Conservation (phyloP, 306 rosid genomes). For the Spatholobus suberectus region DNA sequence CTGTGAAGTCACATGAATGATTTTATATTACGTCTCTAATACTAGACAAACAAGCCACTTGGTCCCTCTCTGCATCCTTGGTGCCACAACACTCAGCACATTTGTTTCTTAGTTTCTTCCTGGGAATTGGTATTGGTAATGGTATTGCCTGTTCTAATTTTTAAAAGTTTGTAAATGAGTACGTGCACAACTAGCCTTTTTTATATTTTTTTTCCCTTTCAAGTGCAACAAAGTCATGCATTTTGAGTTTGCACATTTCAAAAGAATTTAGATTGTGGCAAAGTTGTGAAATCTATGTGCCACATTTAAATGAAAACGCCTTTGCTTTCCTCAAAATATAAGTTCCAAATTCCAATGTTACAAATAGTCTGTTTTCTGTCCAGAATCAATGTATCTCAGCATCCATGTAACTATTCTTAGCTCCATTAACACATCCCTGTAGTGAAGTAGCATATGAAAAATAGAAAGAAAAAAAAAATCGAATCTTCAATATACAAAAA, state of each 20-base stretch:
- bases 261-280: not conserved
- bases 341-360: not conserved
- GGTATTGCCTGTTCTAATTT: not conserved
- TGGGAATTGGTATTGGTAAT: no score
- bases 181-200: not conserved
- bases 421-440: not conserved
- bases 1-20: not conserved
- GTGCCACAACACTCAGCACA: not conserved
- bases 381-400: constrained; percentile 9
- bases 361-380: not conserved
- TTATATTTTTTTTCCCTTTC: not conserved
- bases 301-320: not conserved
- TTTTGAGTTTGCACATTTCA: not conserved
- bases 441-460: not conserved
- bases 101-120: not conserved
- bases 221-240: not conserved
- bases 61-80: not conserved
- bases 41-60: not conserved
- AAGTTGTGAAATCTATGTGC: not conserved
- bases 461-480: not conserved
- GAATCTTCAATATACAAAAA: not conserved
- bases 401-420: not conserved
- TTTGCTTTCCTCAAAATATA: not conserved
- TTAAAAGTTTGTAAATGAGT: not conserved
- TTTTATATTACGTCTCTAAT: not conserved